Evolutionary conservation across 768 basidiomycete genomes (phyloP).

Genomic region (Suillus subluteus): DNA sequence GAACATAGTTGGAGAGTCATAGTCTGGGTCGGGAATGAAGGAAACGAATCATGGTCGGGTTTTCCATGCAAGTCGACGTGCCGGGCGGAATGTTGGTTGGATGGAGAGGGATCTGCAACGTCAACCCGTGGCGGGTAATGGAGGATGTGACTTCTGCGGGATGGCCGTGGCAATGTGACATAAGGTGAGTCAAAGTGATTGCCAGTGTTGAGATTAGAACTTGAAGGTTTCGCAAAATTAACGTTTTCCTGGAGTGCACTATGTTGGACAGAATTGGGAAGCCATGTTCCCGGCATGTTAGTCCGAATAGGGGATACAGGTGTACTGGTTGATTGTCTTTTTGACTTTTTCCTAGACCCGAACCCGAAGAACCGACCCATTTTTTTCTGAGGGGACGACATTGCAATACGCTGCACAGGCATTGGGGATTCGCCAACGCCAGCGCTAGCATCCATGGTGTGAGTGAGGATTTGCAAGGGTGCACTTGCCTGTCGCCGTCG

Average conservation of each 20-base stretch:
- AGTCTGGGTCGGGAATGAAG: constrained; percentile 19
- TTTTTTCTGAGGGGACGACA: constrained; percentile 39
- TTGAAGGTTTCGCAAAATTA: not conserved
- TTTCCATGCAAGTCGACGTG: constrained; percentile 18
- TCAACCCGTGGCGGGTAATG: constrained; percentile 19
- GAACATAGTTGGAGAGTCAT: constrained; percentile 23
- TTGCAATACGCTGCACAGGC: constrained; percentile 23
- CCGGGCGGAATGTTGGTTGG: constrained; percentile 23
- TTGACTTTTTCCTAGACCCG: constrained; percentile 26
- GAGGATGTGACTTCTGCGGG: constrained; percentile 16
- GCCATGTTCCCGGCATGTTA: constrained; percentile 24
- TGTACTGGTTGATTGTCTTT: constrained; percentile 1
- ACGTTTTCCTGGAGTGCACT: not conserved
- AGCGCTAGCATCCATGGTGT: constrained; percentile 50
- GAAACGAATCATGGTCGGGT: constrained; percentile 22
- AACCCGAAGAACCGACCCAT: constrained; percentile 45
- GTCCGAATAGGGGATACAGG: constrained; percentile 10
- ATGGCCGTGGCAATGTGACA: constrained; percentile 36
- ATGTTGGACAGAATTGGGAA: constrained; percentile 11
- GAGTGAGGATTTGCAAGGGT: constrained; percentile 41
- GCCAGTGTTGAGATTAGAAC: constrained; percentile 24
- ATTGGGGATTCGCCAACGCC: constrained; percentile 71
- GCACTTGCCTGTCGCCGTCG: constrained; percentile 37
- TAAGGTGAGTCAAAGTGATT: constrained; percentile 59
- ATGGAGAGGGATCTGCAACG: constrained; percentile 18